Evolutionary conservation across 228 moss, liverwort and hornwort species (phyloP).

Genomic region (Sphagnum magellanicum): DNA sequence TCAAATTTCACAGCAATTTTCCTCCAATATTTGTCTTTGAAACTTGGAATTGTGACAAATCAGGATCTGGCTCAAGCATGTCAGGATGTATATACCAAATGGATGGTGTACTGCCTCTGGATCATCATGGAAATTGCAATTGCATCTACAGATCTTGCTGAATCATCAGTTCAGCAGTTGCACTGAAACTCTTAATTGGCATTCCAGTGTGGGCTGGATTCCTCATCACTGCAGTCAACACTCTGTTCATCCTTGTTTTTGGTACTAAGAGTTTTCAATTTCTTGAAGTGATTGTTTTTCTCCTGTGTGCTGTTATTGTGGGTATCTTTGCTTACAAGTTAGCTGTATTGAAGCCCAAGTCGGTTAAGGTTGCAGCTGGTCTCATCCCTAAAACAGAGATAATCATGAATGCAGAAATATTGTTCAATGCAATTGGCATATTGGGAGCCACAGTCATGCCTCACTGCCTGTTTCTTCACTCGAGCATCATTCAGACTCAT

Average conservation of each 20-base stretch:
- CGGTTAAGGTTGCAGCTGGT: constrained; percentile 18
- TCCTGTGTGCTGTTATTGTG: constrained; percentile 16
- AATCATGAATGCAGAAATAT: constrained; percentile 9
- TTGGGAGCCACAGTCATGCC: constrained; percentile 49
- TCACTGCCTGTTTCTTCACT: constrained; percentile 47
- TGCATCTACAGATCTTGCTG: constrained; percentile 39
- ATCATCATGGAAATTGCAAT: constrained; percentile 33
- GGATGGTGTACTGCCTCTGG: constrained; percentile 33
- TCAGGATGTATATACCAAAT: constrained; percentile 34
- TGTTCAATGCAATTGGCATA: constrained; percentile 35
- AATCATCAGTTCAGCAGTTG: constrained; percentile 27
- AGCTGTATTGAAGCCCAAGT: constrained; percentile 28
- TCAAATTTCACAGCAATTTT: constrained; percentile 32
- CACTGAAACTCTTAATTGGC: constrained; percentile 16
- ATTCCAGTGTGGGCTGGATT: constrained; percentile 44
- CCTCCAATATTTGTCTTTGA: constrained; percentile 14
- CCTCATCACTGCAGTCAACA: constrained; percentile 29
- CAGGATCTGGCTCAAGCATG: constrained; percentile 38
- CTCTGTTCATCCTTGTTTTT: constrained; percentile 23
- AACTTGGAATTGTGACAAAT: constrained; percentile 26
- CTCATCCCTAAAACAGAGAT: constrained; percentile 18
- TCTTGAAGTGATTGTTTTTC: no score
- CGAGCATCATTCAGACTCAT: constrained; percentile 39
- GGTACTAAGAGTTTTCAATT: no score
- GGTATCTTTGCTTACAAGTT: constrained; percentile 37